Evolutionary conservation across 768 basidiomycete genomes (phyloP).

Genomic region (Cyclocybe cylindracea): DNA sequence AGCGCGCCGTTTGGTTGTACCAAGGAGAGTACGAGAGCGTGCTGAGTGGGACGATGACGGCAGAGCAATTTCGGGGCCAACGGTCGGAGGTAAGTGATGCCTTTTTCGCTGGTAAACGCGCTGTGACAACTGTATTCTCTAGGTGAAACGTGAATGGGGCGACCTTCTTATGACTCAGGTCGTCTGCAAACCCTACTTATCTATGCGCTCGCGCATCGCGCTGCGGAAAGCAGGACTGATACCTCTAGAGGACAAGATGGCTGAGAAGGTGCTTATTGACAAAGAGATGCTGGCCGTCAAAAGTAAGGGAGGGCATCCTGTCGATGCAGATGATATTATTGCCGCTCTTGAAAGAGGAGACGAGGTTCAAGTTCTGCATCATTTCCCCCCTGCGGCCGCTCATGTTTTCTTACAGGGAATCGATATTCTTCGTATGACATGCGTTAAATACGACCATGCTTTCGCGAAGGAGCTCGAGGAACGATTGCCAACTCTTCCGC

Average conservation of each 20-base stretch:
- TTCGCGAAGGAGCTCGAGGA: conserved; percentile 26
- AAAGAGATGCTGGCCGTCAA: conserved; percentile 7
- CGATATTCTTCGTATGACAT: conserved; percentile 31
- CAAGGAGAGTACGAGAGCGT: conserved; percentile 24
- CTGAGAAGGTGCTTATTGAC: background rate
- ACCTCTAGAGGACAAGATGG: background rate
- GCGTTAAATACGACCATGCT: conserved; percentile 30
- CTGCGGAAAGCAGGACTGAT: conserved; percentile 18
- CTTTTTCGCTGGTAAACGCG: background rate
- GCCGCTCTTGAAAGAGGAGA: no score
- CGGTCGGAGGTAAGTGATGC: background rate
- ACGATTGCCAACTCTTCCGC: no score
- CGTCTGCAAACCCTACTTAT: conserved; percentile 17
- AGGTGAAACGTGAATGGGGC: conserved; percentile 21
- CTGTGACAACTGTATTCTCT: background rate
- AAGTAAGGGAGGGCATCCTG: background rate
- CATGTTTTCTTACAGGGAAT: conserved; percentile 19
- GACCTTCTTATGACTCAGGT: conserved; percentile 6
- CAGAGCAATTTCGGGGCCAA: conserved; percentile 16
- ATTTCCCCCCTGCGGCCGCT: background rate
- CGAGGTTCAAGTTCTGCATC: no score
- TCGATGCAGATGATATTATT: background rate
- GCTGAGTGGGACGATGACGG: conserved; percentile 18
- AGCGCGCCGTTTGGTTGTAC: conserved; percentile 21
- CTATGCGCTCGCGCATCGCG: conserved; percentile 25